Percentiles rank a stretch among this genome's conserved stretches.
Evolutionary conservation across 331 rosid genomes (phyloP).

Genomic region (Spiraea crenata): DNA sequence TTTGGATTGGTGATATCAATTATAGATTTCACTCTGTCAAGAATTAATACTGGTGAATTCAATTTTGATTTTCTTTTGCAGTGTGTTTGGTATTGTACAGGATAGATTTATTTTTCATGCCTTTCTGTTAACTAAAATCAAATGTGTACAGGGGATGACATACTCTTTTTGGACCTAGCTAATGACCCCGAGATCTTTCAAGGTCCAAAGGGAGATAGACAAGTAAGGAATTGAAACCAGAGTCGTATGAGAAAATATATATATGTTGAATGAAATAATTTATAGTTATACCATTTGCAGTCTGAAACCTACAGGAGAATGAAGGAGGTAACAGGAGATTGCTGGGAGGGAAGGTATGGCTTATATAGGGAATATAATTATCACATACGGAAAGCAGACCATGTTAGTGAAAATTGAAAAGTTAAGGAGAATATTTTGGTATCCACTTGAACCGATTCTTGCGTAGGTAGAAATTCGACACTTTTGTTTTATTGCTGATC

Average conservation of each 20-base stretch:
- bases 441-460: not conserved
- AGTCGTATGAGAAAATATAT: conserved; percentile 8
- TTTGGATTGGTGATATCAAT: conserved; percentile 76
- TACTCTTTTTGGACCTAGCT: conserved; percentile 80
- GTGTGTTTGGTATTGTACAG: not conserved
- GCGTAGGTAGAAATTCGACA: not conserved
- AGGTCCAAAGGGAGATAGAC: conserved; percentile 83
- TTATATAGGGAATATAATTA: not conserved
- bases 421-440: not conserved
- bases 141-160: conserved; percentile 64
- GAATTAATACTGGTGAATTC: conserved; percentile 73
- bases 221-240: conserved; percentile 47
- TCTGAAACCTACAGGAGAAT: conserved; percentile 90
- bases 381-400: not conserved
- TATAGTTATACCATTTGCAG: conserved; percentile 43
- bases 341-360: conserved; percentile 89
- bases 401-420: conserved; percentile 4
- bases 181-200: conserved; percentile 74
- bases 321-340: conserved; percentile 82
- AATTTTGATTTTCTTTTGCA: conserved; percentile 3
- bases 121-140: conserved; percentile 20
- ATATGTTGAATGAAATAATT: conserved; percentile 7
- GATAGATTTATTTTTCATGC: conserved; percentile 20
- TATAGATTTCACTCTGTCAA: conserved; percentile 86
- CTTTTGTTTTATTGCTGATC: no score